These are phyloP conservation scores for Arabis hirsuta DNA, from an alignment of 345 rosid species.

Conservation along the genomic window DNA sequence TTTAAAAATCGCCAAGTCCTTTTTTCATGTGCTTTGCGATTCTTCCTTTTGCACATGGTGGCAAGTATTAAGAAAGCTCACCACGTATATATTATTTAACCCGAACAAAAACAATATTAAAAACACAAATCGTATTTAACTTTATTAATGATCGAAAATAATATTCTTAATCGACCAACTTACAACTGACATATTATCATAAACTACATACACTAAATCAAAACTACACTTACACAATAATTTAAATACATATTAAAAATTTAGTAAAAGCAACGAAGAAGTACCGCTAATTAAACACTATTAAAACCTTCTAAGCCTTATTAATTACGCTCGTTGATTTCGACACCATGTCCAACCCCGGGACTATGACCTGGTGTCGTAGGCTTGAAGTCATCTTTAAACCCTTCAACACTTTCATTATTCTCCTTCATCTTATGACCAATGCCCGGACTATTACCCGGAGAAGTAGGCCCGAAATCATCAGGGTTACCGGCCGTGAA, in stretches of 20 bases:
- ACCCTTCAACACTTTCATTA: constrained; percentile 5
- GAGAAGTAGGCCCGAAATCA: constrained; percentile 48
- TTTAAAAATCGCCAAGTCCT: constrained; percentile 1
- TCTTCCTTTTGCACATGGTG: constrained; percentile 34
- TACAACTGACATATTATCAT: constrained; percentile 21
- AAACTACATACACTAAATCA: constrained; percentile 12
- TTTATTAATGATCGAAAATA: constrained; percentile 17
- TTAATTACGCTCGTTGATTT: constrained; percentile 39
- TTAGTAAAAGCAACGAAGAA: constrained; percentile 8
- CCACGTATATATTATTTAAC: background rate
- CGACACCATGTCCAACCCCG: constrained; percentile 38
- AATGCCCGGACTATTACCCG: constrained; percentile 54
- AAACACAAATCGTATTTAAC: background rate
- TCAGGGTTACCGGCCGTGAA: constrained; percentile 28
- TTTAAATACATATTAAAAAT: constrained; percentile 6
- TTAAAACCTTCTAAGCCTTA: constrained; percentile 38
- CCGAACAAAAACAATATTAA: too few species aligned
- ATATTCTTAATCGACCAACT: constrained; percentile 11
- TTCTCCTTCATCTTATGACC: constrained; percentile 43
- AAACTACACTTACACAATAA: constrained; percentile 18
- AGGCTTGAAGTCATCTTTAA: constrained; percentile 47
- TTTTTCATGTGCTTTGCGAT: constrained; percentile 35
- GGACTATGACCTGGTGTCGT: constrained; percentile 42
- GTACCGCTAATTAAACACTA: constrained; percentile 21
- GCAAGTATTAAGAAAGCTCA: constrained; percentile 29